A percentile compares a stretch with the other conserved stretches of the same genome.
These are phyloP conservation scores for Lepidium africanum DNA, from an alignment of 345 rosid species.

Conservation along the genomic window DNA sequence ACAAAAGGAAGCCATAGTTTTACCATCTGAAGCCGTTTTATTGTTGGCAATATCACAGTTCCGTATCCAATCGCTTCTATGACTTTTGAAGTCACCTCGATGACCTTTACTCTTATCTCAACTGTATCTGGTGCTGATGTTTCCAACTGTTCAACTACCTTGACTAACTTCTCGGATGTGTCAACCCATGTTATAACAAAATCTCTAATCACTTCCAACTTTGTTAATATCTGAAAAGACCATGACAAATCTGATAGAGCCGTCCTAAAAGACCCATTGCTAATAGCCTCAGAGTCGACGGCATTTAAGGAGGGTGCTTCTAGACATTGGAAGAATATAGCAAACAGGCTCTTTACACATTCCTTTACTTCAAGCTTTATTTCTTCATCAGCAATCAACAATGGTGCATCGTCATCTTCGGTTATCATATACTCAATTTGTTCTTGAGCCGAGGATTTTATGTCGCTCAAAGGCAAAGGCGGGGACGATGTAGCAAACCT, in stretches of 20 bases:
- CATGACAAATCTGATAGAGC: conserved; percentile 59
- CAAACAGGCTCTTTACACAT: conserved; percentile 43
- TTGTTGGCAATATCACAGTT: conserved; percentile 58
- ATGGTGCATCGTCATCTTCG: conserved; percentile 83
- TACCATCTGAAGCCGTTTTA: conserved; percentile 54
- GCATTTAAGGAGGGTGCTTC: conserved; percentile 35
- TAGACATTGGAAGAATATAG: conserved; percentile 42
- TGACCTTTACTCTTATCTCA: conserved; percentile 44
- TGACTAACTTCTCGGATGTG: conserved; percentile 55
- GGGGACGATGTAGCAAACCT: conserved; percentile 70
- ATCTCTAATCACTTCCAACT: conserved; percentile 68
- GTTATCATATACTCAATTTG: conserved; percentile 88
- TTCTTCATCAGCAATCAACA: conserved; percentile 47
- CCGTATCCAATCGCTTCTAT: conserved; percentile 74
- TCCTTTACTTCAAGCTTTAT: conserved; percentile 59
- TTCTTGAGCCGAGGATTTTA: conserved; percentile 71
- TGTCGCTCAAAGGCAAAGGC: conserved; percentile 37
- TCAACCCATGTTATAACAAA: conserved; percentile 71
- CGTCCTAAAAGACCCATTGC: conserved; percentile 32
- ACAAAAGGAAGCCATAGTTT: conserved; percentile 90
- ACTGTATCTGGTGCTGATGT: conserved; percentile 27
- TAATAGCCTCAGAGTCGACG: conserved; percentile 26
- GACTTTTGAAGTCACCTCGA: conserved; percentile 69
- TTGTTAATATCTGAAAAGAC: conserved; percentile 66
- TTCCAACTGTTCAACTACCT: conserved; percentile 31